phyloP scores from a whole-genome alignment of 257 asterid genomes.

The Scutellaria minor region DNA sequence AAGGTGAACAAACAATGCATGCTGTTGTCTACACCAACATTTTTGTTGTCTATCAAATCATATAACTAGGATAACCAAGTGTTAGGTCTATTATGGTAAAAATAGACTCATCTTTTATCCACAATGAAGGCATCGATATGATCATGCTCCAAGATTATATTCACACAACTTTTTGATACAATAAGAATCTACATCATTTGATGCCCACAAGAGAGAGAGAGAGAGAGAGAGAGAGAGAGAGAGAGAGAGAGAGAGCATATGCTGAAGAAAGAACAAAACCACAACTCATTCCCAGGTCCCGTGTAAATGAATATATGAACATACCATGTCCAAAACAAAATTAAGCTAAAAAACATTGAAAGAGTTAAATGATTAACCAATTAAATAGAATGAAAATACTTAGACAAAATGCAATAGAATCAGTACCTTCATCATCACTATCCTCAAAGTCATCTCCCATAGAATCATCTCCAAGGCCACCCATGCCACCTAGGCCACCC shows the following conservation, averaged over 20 bases:
- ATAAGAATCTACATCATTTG: background rate
- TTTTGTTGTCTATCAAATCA: background rate
- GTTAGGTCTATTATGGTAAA: background rate
- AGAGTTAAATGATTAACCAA: background rate
- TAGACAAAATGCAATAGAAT: background rate
- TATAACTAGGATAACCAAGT: background rate
- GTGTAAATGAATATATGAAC: background rate
- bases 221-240: background rate
- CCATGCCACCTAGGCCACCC: constrained; percentile 51
- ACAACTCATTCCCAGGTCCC: background rate
- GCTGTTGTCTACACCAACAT: background rate
- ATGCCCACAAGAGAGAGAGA: too few relatives aligned
- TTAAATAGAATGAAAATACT: constrained; percentile 1
- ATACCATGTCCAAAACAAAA: background rate
- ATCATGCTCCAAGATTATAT: too few relatives aligned
- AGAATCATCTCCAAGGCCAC: constrained; percentile 48
- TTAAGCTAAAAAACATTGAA: background rate
- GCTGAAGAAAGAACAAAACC: background rate
- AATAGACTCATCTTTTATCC: background rate
- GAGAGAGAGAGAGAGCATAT: background rate
- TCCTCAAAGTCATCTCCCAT: constrained; percentile 78
- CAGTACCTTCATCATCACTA: constrained; percentile 88
- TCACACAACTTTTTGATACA: background rate
- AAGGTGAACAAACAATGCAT: too few relatives aligned
- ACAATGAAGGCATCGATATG: background rate